Evolutionary conservation across 2,329 filamentous ascomycete species (phyloP).

Genomic region (Aspergillus sp.): DNA sequence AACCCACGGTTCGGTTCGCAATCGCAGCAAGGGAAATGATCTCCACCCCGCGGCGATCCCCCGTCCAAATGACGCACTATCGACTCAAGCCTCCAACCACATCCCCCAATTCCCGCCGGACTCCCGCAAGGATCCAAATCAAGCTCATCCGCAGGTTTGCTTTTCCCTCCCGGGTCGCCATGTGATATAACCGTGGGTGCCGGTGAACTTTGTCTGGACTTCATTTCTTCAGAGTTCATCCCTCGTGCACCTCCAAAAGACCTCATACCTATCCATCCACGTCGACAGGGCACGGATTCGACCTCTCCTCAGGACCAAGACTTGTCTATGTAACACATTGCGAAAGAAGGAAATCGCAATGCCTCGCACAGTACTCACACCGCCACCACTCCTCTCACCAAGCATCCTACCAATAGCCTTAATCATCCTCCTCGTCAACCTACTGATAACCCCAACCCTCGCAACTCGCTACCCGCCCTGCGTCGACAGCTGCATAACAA

Average conservation of each 20-base stretch:
- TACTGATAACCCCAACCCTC: neutral
- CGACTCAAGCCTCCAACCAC: neutral
- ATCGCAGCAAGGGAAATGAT: neutral
- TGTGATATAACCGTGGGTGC: neutral
- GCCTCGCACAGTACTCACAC: neutral
- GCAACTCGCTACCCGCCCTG: neutral
- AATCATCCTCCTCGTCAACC: neutral
- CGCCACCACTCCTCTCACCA: too few species aligned
- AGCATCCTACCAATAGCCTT: neutral
- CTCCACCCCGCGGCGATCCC: neutral
- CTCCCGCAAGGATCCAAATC: neutral
- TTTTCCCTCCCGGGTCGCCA: neutral
- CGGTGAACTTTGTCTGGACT: neutral
- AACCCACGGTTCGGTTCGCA: neutral
- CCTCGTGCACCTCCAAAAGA: too few species aligned
- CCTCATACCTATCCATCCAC: too few species aligned
- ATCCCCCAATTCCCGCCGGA: neutral
- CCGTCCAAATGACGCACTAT: neutral
- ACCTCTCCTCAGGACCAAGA: too few species aligned
- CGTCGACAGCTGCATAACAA: neutral
- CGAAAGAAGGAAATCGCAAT: neutral
- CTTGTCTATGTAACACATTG: too few species aligned
- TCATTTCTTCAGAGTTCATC: neutral
- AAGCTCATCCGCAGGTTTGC: neutral
- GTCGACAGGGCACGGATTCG: too few species aligned